Conservation (phyloP, 2,329 filamentous ascomycete genomes). For the Neocucurbitaria cava region DNA sequence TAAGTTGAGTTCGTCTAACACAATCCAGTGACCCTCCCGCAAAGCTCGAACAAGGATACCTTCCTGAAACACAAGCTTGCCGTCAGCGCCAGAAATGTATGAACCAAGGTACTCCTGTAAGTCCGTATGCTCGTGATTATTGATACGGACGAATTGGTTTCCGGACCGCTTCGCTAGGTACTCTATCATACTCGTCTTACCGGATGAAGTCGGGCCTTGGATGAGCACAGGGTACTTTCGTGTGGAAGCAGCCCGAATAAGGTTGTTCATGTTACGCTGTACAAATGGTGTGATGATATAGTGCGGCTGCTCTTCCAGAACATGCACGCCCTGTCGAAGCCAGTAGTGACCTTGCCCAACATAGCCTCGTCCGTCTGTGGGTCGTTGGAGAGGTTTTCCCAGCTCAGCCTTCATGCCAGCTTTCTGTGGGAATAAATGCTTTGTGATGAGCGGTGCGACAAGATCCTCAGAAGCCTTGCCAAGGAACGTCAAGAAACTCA, state of each 20-base stretch:
- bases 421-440: constrained; percentile 76
- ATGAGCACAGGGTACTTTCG: constrained; percentile 91
- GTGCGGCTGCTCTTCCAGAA: constrained; percentile 75
- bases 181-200: constrained; percentile 99
- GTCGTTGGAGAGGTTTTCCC: constrained; percentile 77
- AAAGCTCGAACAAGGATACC: constrained; percentile 92
- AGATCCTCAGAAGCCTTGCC: constrained; percentile 81
- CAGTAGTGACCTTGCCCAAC: constrained; percentile 91
- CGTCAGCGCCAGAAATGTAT: constrained; percentile 85
- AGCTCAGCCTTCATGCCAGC: constrained; percentile 75
- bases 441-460: constrained; percentile 79
- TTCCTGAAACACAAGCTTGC: constrained; percentile 89
- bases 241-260: constrained; percentile 92
- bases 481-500: constrained; percentile 94
- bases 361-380: constrained; percentile 77
- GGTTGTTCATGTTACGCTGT: constrained; percentile 89
- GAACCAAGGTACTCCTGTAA: constrained; percentile 97
- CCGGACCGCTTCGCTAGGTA: constrained; percentile 96
- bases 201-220: constrained; percentile 94
- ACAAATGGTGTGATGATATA: constrained; percentile 98
- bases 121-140: constrained; percentile 99
- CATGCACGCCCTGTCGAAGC: constrained; percentile 77
- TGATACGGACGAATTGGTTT: constrained; percentile 97
- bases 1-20: constrained; percentile 95
- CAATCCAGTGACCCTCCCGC: constrained; percentile 94